Conservation (phyloP, 192 early-diverging fungal species). For the Backusella australiensis region DNA sequence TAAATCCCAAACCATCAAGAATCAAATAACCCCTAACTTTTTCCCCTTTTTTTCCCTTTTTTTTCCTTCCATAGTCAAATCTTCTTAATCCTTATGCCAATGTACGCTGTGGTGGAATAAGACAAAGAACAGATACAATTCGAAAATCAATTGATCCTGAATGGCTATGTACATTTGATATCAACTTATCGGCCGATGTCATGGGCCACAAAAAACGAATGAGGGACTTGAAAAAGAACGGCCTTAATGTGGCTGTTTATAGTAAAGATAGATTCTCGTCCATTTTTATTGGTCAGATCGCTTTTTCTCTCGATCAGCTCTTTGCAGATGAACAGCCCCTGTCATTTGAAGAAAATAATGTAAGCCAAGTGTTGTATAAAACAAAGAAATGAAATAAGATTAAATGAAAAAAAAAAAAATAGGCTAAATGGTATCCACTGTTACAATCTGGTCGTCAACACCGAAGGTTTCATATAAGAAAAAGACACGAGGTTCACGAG, state of each 20-base stretch:
- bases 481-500: slow-evolving; percentile 13
- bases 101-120: slow-evolving; percentile 55
- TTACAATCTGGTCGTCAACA: neutral
- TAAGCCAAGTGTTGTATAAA: slow-evolving; percentile 24
- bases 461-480: slow-evolving; percentile 15
- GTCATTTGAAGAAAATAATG: slow-evolving; percentile 54
- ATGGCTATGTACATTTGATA: slow-evolving; percentile 64
- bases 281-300: slow-evolving; percentile 64
- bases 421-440: slow-evolving; percentile 44
- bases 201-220: slow-evolving; percentile 8
- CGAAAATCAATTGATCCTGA: slow-evolving; percentile 57
- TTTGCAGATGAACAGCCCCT: slow-evolving; percentile 40
- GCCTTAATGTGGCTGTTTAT: slow-evolving; percentile 54
- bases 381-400: neutral
- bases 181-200: slow-evolving; percentile 36
- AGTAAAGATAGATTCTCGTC: slow-evolving; percentile 67
- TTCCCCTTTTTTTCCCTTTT: neutral
- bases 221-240: slow-evolving; percentile 33
- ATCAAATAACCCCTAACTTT: neutral
- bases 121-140: slow-evolving; percentile 59
- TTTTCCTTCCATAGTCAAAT: neutral
- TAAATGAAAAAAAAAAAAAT: slow-evolving; percentile 3
- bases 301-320: slow-evolving; percentile 56
- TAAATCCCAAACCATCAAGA: neutral
- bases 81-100: slow-evolving; percentile 41